Conservation (phyloP, 2,329 filamentous ascomycete species). For the Aspergillus sp. region DNA sequence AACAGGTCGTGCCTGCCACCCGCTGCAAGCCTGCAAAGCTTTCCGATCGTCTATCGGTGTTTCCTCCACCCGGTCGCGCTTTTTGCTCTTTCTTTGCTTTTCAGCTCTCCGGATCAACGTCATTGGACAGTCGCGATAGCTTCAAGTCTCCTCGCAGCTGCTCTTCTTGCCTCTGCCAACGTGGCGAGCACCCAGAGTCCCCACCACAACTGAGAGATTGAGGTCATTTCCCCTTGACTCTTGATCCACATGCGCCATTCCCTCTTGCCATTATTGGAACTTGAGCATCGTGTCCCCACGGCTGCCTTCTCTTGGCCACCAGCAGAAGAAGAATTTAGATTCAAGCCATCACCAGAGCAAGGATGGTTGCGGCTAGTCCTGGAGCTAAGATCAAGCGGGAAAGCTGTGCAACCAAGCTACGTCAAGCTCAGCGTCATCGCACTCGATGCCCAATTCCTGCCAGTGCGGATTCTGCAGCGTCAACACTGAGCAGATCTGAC, state of each 20-base stretch:
- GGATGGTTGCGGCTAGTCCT: background rate
- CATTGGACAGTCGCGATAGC: background rate
- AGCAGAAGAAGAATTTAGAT: background rate
- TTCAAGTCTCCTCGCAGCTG: background rate
- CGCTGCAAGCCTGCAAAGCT: background rate
- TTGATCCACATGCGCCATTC: background rate
- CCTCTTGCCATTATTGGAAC: background rate
- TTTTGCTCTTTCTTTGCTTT: background rate
- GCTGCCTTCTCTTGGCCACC: background rate
- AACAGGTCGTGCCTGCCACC: background rate
- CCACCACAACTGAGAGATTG: background rate
- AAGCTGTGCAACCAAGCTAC: constrained; percentile 2
- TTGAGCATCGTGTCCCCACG: background rate
- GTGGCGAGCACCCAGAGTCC: background rate
- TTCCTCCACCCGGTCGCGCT: background rate
- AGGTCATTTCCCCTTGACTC: background rate
- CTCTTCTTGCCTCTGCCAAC: background rate
- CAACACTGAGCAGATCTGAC: background rate
- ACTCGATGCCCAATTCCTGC: background rate
- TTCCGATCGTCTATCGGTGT: background rate
- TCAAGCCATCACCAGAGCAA: background rate
- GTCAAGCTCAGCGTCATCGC: background rate
- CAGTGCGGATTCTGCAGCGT: background rate
- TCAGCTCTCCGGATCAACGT: background rate
- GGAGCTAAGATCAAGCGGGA: background rate